Base-by-base conservation (phyloP, 192 early-diverging fungal genomes). In the Backusella tuberculispora region DNA sequence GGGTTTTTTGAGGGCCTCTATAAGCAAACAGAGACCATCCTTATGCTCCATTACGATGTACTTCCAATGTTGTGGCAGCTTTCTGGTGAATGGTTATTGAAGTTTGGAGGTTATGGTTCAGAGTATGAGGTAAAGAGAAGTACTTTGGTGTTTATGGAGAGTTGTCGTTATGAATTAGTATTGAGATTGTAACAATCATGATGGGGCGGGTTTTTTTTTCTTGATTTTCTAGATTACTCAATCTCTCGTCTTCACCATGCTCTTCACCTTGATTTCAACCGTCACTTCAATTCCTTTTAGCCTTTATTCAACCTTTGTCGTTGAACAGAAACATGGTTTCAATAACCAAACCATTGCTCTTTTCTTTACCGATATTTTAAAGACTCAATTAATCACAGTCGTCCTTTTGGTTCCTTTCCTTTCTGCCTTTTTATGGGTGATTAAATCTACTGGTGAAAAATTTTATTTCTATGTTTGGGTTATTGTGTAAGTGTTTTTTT, bases 391-490 rank as follows among this genome's bases (percentile, higher is more conserved):
- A 24, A 81, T 99, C 56, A 86, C 85, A 7, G 85, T 82, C 6
- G 87, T 89, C 6, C 90, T 99, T 70, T 93, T 95, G 19, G 80
- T 90, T 40, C 96, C 96, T 1, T 77, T 97, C 29, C 64, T 97
- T 34, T 89, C 92, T 17, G 92, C 84, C 26, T 93, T 96, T 70
- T 80, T 98, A 64, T 88, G 89, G 81, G 90, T 99, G 63, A 94
- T 98, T 74, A 76, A 89, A 66, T 90, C 88, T 75, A 87, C 92
- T 12, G 96, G 96, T 12, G 85, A 91, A 17, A 88, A 86, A 71
- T 97, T 99, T 81, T 96, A 91, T 83, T 84, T 97, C 68, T 97
- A 96, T 78, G 86, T 97, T 34, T 98, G 96, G 96, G 77, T 94
- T 8, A 92, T 97, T 76, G 85, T 97, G 93, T 94, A 87, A 78